Percentiles rank a stretch among this genome's conserved stretches.
Conservation (phyloP, 306 rosid species). For the Lathyrus sativus region DNA sequence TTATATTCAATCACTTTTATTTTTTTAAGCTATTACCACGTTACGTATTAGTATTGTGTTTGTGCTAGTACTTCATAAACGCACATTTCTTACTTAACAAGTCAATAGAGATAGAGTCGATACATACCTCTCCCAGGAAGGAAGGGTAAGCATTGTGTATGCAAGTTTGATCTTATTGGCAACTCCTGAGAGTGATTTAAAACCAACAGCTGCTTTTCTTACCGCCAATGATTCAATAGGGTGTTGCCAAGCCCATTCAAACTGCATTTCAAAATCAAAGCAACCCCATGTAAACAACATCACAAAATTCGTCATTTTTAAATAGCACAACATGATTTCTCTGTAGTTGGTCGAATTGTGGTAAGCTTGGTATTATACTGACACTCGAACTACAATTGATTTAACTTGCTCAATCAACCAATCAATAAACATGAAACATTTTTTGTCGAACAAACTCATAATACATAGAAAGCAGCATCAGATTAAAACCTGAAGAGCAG, state of each 20-base stretch:
- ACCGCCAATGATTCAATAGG: constrained; percentile 88
- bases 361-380: not conserved
- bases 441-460: not conserved
- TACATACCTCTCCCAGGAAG: constrained; percentile 77
- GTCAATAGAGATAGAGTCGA: not conserved
- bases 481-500: constrained; percentile 93
- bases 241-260: constrained; percentile 99
- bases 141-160: constrained; percentile 91
- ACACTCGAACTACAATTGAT: not conserved
- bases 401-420: constrained; percentile 17
- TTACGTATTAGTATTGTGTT: not conserved
- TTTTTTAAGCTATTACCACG: not conserved
- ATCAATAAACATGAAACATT: constrained; percentile 2
- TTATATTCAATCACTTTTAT: not conserved
- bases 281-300: not conserved
- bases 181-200: constrained; percentile 85
- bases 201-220: constrained; percentile 77
- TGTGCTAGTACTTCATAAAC: not conserved
- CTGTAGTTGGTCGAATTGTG: not conserved
- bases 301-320: constrained; percentile 12
- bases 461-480: not conserved
- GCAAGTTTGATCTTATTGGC: constrained; percentile 89
- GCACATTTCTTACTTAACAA: not conserved
- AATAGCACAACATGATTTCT: not conserved
- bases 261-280: constrained; percentile 58